A percentile compares a stretch with the other conserved stretches of the same genome.
Conservation (phyloP, 2,329 filamentous ascomycete genomes). For the Colletotrichum sp. region DNA sequence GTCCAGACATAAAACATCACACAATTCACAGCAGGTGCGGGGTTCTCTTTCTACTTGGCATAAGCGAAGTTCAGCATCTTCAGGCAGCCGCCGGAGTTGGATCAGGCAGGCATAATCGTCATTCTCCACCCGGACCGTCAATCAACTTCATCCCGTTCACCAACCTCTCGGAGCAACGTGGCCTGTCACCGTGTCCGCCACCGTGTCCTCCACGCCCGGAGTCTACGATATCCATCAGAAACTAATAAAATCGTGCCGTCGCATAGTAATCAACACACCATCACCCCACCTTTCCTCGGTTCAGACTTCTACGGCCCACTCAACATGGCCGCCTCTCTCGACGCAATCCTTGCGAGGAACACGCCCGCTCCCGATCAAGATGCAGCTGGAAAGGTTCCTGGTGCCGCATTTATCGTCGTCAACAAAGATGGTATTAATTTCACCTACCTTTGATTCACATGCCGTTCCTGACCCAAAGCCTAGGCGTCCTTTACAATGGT, state of each 20-base stretch:
- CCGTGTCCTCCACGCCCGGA: neutral
- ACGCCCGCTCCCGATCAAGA: constrained; percentile 30
- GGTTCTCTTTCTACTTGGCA: neutral
- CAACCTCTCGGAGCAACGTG: neutral
- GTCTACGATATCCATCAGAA: neutral
- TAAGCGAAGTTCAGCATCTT: neutral
- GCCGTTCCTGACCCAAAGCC: neutral
- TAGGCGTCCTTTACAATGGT: constrained; percentile 39
- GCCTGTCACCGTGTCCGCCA: constrained; percentile 15
- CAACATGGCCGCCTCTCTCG: neutral
- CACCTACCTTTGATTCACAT: neutral
- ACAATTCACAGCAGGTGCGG: neutral
- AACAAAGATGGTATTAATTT: constrained; percentile 31
- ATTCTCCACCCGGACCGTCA: neutral
- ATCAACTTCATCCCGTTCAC: neutral
- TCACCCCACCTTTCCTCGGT: neutral
- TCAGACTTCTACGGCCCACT: too few species aligned
- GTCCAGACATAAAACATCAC: neutral
- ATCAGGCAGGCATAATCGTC: neutral
- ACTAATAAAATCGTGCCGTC: neutral
- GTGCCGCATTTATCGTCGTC: constrained; percentile 39
- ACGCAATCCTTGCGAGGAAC: constrained; percentile 32
- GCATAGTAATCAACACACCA: neutral
- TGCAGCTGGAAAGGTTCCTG: constrained; percentile 37
- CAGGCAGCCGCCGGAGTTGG: neutral